Base-by-base conservation (phyloP, 2,329 filamentous ascomycete genomes). In the Calonectria pauciramosa region DNA sequence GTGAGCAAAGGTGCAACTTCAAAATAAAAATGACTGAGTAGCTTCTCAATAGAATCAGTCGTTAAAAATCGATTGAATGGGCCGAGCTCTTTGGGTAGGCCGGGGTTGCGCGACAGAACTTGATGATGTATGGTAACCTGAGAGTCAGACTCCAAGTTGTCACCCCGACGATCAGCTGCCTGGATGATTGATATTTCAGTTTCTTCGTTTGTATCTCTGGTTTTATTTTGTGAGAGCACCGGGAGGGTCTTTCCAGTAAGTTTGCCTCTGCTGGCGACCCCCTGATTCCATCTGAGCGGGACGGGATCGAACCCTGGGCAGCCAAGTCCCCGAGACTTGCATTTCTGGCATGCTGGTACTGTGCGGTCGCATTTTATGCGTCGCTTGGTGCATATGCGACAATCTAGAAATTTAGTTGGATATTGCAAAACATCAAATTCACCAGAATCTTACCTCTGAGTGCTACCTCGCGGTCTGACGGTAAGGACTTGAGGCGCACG, bases 361-460 rank as follows among this genome's bases (percentile, higher is more conserved):
- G 66, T 80, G 10, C 78, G 72, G 60, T 80, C 78, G 32, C 78
- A 79, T 68, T 70, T 76, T 28, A 80, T 78, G 16, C 77, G 76
- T 65, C 78, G 60, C 44, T 76, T 78, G 18, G 68, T 60, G 13
- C 78, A 80, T 26, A 67, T 67, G 8, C 65, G 78, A 32, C 77
- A 80, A 26, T 80, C 78, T 79, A 26, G 14, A 5, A 60, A 20
- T n/a, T 44, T 28, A 56, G 44, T 65, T 23, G 67, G 34, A 2
- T 14, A 41, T 23, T 0, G 30, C 16, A 51, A 34, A 18, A 18
- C 14, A 4, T 9, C 14, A 28, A 51, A 10, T n/a, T 5, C 6
- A 23, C 26, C 10, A 20, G 4, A 32, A 6, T 69, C 75, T 30
- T 32, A 75, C 78, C 74, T 41, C 75, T 75, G n/a, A 34, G 52